Conservation (phyloP, 306 rosid species). For the Ceratonia siliqua region DNA sequence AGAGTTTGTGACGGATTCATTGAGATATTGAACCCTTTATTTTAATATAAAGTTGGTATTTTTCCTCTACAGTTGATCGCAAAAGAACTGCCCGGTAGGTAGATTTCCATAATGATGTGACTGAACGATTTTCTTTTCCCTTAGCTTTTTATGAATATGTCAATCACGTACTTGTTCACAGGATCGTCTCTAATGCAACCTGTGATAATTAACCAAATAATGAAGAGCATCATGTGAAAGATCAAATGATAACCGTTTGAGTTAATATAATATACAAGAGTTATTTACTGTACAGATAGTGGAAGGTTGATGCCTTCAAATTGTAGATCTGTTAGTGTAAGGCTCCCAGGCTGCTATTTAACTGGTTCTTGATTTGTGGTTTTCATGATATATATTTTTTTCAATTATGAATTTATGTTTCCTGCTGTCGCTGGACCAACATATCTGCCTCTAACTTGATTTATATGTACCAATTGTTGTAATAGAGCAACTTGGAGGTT, state of each 20-base stretch:
- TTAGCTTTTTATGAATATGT: background rate
- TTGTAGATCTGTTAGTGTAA: background rate
- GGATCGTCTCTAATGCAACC: background rate
- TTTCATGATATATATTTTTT: background rate
- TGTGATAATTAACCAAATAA: background rate
- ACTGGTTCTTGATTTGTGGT: background rate
- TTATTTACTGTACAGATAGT: background rate
- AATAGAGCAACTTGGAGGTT: too few species aligned
- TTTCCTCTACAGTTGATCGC: slow-evolving; percentile 2
- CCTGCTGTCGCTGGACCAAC: background rate
- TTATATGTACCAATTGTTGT: background rate
- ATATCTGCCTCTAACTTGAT: background rate
- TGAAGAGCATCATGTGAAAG: slow-evolving; percentile 1
- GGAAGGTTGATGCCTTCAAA: background rate
- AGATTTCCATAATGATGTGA: slow-evolving; percentile 1
- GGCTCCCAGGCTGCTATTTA: background rate
- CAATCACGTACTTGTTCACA: background rate
- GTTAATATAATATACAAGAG: background rate
- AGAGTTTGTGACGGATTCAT: background rate
- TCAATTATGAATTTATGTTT: background rate
- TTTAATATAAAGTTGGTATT: slow-evolving; percentile 4
- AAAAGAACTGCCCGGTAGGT: slow-evolving; percentile 14
- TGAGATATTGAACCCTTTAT: background rate
- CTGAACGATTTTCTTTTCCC: background rate
- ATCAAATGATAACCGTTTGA: background rate